Base-by-base conservation (phyloP, 129 eudicot genomes). In the Tanacetum coccineum region DNA sequence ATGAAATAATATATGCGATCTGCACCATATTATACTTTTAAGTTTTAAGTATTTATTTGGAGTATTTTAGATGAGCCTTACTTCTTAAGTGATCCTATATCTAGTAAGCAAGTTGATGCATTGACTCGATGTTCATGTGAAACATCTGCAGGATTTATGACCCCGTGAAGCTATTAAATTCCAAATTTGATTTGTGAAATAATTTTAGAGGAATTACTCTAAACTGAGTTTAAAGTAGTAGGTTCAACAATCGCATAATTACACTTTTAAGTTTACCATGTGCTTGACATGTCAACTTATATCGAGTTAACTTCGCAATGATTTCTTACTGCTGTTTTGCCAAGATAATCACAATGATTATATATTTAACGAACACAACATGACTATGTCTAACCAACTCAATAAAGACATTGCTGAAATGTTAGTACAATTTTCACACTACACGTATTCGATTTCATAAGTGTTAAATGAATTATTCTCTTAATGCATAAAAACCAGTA, bases 21-120 rank as follows among this genome's bases (percentile, higher is more conserved):
- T 65, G 68, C 60, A 59, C 36, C 49, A 50, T 30, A 39, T 48
- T 48, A 74, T 56, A 67, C 62, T 66, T 74, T 66, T 74, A 30
- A 58, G 52, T n/a, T 74, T 66, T 66, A 20, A 58, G 52, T n/a
- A 51, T 47, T 47, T 58, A 30, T 28, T 48, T 8, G 50, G 59
- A 18, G 59, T 30, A 55, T 74, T 25, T 56, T 56, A 65, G 69
- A 55, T 54, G 66, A 66, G 4, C 28, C 49, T 74, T 66, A 51
- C 60, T 57, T 45, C 61, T 57, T 66, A 66, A 66, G 73, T 32
- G 45, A 74, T 66, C 46, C 30, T 42, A 46, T 26, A 49, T 49
- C 61, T 48, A 36, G 42, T 7, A 36, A 20, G 68, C 50, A 40
- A 49, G 15, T 71, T 32, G 68, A 60, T 47, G 18, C 19, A 46